Percentiles rank a stretch among this genome's conserved stretches.
Evolutionary conservation across 176 grass and related monocot genomes (phyloP).

Genomic region (Poa annua): DNA sequence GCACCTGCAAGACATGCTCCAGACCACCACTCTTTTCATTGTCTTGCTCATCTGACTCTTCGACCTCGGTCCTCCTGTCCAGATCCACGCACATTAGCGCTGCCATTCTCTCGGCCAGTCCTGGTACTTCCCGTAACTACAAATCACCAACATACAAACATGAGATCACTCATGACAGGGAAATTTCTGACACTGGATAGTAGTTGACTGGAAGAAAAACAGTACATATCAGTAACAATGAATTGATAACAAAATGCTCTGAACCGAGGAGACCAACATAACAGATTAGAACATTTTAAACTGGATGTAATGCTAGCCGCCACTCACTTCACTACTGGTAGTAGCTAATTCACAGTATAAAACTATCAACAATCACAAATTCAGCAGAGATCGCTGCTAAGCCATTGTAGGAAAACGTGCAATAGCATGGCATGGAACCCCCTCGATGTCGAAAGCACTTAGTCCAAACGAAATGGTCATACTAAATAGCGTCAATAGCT

Average conservation of each 20-base stretch:
- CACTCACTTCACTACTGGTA: not conserved
- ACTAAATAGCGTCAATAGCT: not conserved
- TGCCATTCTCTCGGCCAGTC: constrained; percentile 83
- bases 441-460: not conserved
- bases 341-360: not conserved
- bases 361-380: not conserved
- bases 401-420: not conserved
- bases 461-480: not conserved
- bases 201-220: not conserved
- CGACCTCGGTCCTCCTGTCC: constrained; percentile 49
- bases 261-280: not conserved
- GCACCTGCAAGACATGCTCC: constrained; percentile 61
- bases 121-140: constrained; percentile 81
- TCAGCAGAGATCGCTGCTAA: not conserved
- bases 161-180: constrained; percentile 7
- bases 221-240: not conserved
- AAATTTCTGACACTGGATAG: constrained; percentile 14
- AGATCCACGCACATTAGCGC: constrained; percentile 93
- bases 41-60: constrained; percentile 51
- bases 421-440: not conserved
- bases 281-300: not conserved
- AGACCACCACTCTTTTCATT: constrained; percentile 23
- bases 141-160: constrained; percentile 33
- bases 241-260: not conserved
- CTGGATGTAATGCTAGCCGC: not conserved